These are phyloP conservation scores for Vitellaria paradoxa DNA, from an alignment of 179 eudicot genomes.

Conservation along the genomic window DNA sequence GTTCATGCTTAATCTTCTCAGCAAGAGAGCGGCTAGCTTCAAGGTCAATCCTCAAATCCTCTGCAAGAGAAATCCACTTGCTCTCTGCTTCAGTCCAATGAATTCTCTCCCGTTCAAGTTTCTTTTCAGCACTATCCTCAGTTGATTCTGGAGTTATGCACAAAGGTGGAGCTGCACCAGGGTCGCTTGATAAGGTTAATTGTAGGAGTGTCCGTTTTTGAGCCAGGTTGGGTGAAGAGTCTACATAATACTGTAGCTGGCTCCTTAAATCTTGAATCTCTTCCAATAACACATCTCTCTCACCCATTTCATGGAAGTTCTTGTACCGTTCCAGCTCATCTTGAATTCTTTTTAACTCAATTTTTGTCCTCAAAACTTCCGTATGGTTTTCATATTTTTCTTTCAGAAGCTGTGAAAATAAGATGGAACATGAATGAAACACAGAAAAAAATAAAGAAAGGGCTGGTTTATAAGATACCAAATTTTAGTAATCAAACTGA, in stretches of 20 bases:
- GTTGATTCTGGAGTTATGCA: constrained; percentile 45
- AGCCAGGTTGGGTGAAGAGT: constrained; percentile 49
- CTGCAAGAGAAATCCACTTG: constrained; percentile 86
- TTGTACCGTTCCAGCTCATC: constrained; percentile 73
- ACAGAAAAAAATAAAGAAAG: background rate
- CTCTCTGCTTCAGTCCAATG: constrained; percentile 82
- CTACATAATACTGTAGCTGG: constrained; percentile 75
- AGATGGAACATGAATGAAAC: constrained; percentile 1
- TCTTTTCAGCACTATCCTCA: constrained; percentile 51
- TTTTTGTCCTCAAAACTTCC: constrained; percentile 65
- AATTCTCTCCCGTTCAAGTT: constrained; percentile 61
- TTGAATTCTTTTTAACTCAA: constrained; percentile 66
- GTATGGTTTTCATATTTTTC: constrained; percentile 92
- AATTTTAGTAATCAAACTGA: background rate
- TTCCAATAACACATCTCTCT: constrained; percentile 84
- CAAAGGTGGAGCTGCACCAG: constrained; percentile 33
- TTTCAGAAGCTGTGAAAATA: constrained; percentile 57
- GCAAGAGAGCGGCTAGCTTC: constrained; percentile 56
- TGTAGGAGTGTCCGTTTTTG: constrained; percentile 48
- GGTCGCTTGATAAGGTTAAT: constrained; percentile 56
- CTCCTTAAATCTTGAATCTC: constrained; percentile 86
- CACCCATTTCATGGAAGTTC: constrained; percentile 82
- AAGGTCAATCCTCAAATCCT: constrained; percentile 69
- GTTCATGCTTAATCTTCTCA: constrained; percentile 61
- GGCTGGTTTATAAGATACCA: background rate